Evolutionary conservation across 352 stramenopile species (phyloP).

Genomic region (Globisporangium acanthophoron): DNA sequence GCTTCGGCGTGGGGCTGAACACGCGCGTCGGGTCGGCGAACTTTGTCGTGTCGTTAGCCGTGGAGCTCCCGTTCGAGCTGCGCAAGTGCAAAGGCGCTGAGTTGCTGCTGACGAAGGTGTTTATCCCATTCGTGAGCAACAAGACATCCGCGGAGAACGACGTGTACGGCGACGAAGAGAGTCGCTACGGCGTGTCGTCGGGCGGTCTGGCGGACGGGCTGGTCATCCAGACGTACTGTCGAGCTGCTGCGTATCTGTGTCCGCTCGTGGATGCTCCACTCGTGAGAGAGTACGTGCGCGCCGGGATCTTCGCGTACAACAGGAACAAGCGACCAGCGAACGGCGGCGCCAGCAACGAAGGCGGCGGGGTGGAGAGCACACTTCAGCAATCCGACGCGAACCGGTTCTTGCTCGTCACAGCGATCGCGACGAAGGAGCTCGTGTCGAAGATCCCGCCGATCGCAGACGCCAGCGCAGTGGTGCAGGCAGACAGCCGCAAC

Average conservation of each 20-base stretch:
- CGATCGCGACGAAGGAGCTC: conserved; percentile 61
- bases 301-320: conserved; percentile 63
- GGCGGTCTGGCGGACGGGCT: conserved; percentile 44
- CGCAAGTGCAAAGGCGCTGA: conserved; percentile 60
- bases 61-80: conserved; percentile 66
- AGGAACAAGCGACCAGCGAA: not conserved
- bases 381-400: conserved; percentile 29
- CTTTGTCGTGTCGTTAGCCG: conserved; percentile 63
- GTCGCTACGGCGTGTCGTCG: conserved; percentile 28
- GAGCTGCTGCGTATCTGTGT: conserved; percentile 67
- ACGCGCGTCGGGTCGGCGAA: conserved; percentile 75
- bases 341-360: not conserved
- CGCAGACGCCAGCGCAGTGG: conserved; percentile 24
- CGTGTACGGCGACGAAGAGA: conserved; percentile 59
- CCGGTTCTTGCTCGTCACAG: conserved; percentile 65
- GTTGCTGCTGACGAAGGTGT: conserved; percentile 40
- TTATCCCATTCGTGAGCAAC: conserved; percentile 51
- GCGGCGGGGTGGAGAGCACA: not conserved
- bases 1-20: conserved; percentile 78
- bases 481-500: conserved; percentile 35
- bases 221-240: conserved; percentile 68
- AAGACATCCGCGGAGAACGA: conserved; percentile 68
- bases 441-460: conserved; percentile 55
- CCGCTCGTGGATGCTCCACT: conserved; percentile 40
- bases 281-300: conserved; percentile 52